Evolutionary conservation across 768 basidiomycete species (phyloP).

Genomic region (Suillus paluster): DNA sequence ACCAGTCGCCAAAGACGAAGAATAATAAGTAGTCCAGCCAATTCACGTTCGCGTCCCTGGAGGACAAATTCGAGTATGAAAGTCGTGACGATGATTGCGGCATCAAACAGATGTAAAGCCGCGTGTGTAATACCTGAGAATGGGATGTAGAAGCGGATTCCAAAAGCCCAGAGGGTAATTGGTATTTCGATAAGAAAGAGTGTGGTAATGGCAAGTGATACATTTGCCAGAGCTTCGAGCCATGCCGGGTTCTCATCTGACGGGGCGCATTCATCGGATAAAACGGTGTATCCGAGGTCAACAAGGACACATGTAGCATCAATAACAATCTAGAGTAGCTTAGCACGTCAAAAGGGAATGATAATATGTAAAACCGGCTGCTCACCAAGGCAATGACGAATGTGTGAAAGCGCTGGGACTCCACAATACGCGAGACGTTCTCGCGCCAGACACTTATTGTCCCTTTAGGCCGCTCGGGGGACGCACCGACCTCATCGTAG

Average conservation of each 20-base stretch:
- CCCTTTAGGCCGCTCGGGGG: slow-evolving; percentile 7
- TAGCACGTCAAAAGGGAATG: slow-evolving; percentile 14
- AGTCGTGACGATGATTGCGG: slow-evolving; percentile 68
- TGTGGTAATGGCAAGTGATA: slow-evolving; percentile 71
- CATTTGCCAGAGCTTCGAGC: slow-evolving; percentile 62
- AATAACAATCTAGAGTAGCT: slow-evolving; percentile 51
- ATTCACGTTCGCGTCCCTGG: slow-evolving; percentile 69
- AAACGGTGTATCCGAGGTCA: slow-evolving; percentile 71
- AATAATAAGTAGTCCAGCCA: slow-evolving; percentile 70
- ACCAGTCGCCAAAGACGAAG: slow-evolving; percentile 83
- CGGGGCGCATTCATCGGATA: slow-evolving; percentile 55
- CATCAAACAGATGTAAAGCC: slow-evolving; percentile 75
- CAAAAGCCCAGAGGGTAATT: slow-evolving; percentile 67
- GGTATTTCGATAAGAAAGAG: slow-evolving; percentile 83
- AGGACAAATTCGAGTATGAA: slow-evolving; percentile 75
- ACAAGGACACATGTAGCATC: slow-evolving; percentile 75
- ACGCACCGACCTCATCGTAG: slow-evolving; percentile 21
- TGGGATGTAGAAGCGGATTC: slow-evolving; percentile 65
- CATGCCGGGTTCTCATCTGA: slow-evolving; percentile 54
- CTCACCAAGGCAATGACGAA: slow-evolving; percentile 62
- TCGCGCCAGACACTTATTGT: slow-evolving; percentile 31
- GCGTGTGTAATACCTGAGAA: slow-evolving; percentile 57
- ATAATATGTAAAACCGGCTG: slow-evolving; percentile 26
- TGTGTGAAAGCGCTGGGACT: slow-evolving; percentile 57
- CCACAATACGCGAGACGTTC: slow-evolving; percentile 51